Percentiles rank a stretch among this genome's conserved stretches.
phyloP scores from a whole-genome alignment of 1,284 basidiomycete genomes.

The Xerocomus cyaneibrunnescens region DNA sequence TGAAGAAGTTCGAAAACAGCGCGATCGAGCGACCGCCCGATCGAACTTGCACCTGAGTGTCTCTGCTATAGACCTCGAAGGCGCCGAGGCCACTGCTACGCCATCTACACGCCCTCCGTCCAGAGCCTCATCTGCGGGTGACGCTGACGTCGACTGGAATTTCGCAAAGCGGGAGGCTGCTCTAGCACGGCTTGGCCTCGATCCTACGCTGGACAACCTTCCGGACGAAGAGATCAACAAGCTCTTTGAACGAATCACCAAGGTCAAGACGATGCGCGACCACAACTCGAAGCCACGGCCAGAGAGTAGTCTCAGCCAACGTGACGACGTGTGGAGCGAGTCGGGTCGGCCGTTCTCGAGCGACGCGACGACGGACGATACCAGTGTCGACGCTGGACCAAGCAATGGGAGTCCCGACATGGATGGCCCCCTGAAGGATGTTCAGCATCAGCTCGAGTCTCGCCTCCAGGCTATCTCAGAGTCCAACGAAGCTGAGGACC shows the following conservation, averaged over 20 bases:
- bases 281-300: slow-evolving; percentile 70
- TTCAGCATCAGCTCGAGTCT: slow-evolving; percentile 70
- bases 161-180: slow-evolving; percentile 92
- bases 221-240: slow-evolving; percentile 93
- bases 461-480: slow-evolving; percentile 73
- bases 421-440: slow-evolving; percentile 63
- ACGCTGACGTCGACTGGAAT: slow-evolving; percentile 87
- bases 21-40: slow-evolving; percentile 72
- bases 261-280: slow-evolving; percentile 87
- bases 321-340: slow-evolving; percentile 86
- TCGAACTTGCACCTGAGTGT: slow-evolving; percentile 66
- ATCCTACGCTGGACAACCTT: slow-evolving; percentile 86
- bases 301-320: slow-evolving; percentile 80
- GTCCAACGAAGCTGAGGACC: slow-evolving; percentile 75
- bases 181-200: slow-evolving; percentile 76
- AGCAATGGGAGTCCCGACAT: slow-evolving; percentile 67
- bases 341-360: slow-evolving; percentile 69
- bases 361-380: slow-evolving; percentile 80
- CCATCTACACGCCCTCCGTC: slow-evolving; percentile 68
- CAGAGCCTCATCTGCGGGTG: slow-evolving; percentile 63
- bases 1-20: slow-evolving; percentile 88
- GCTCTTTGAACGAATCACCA: slow-evolving; percentile 89
- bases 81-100: slow-evolving; percentile 42
- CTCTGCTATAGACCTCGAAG: slow-evolving; percentile 63
- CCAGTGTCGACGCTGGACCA: slow-evolving; percentile 68